A percentile compares a stretch with the other conserved stretches of the same genome.
Conservation (phyloP, 345 rosid species). For the Rhodomyrtus tomentosa region DNA sequence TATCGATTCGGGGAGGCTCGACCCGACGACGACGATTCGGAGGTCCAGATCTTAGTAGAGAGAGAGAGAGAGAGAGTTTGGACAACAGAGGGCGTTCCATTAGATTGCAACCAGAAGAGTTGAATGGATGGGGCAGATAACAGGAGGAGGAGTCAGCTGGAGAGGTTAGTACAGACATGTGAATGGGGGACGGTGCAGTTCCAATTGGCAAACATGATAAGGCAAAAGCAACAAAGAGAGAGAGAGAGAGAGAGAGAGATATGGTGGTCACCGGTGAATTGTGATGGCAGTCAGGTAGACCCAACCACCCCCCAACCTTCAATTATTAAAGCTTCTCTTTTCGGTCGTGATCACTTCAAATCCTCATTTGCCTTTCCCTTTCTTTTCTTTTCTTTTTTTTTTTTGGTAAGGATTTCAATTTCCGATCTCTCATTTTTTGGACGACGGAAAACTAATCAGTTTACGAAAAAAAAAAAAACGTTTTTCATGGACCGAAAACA, state of each 20-base stretch:
- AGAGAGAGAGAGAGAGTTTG: background rate
- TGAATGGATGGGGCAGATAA: background rate
- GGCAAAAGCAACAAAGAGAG: background rate
- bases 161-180: background rate
- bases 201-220: background rate
- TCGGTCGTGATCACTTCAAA: background rate
- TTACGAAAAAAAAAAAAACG: no score
- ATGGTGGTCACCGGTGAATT: no score
- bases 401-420: no score
- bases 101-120: background rate
- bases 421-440: no score
- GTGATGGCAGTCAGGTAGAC: background rate
- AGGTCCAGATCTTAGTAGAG: background rate
- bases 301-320: background rate
- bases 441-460: no score
- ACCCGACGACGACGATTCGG: background rate
- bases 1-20: background rate
- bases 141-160: background rate
- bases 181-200: background rate
- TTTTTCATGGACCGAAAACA: no score
- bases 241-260: background rate
- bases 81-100: background rate
- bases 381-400: no score
- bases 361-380: background rate
- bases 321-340: background rate